Evolutionary conservation across 371 early-diverging fungal species (phyloP), one percentile per base, ranked within the genome.

Genomic region (Mucor saturninus): DNA sequence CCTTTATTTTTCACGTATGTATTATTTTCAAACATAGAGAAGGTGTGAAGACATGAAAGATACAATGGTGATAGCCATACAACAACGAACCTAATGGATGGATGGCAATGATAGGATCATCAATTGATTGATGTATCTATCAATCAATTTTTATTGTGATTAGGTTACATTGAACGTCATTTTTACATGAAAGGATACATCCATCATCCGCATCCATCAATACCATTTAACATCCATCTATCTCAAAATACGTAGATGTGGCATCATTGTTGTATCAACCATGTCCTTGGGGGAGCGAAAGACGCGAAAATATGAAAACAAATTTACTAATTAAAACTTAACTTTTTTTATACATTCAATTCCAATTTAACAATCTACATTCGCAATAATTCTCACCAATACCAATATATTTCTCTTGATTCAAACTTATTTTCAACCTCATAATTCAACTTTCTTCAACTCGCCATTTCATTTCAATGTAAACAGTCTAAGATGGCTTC

Each of bases 401-500:
- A 21, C 6, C 21, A 21, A 8, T 21, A 21, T 46, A 21, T 11
- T 5, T 9, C 50, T 31, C 11, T 50, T 11, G 30, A 28, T 5
- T 30, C 31, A 28, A 42, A 42, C 11, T 10, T 11, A 14, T 10
- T 42, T 42, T 42, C 43, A 42, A 42, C n/a, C 13, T 9, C n/a
- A 10, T 4, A 9, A 30, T 29, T 46, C 48, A 26, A 46, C 15
- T 46, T 46, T 14, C 13, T 50, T 50, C 28, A 13, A 50, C 14
- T 29, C 50, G 30, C 50, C 43, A 35, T 35, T 3, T 21, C 21
- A 21, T 46, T 50, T 28, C 11, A 21, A 21, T 30, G 26, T 50
- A 30, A 50, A 50, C 10, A 50, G 50, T 50, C 50, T 35, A 50
- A 61, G 70, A 83, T 83, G 83, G 81, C 80, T 76, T 78, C 76